Conservation (phyloP, 1,284 basidiomycete genomes). For the Phlebopus sp. region DNA sequence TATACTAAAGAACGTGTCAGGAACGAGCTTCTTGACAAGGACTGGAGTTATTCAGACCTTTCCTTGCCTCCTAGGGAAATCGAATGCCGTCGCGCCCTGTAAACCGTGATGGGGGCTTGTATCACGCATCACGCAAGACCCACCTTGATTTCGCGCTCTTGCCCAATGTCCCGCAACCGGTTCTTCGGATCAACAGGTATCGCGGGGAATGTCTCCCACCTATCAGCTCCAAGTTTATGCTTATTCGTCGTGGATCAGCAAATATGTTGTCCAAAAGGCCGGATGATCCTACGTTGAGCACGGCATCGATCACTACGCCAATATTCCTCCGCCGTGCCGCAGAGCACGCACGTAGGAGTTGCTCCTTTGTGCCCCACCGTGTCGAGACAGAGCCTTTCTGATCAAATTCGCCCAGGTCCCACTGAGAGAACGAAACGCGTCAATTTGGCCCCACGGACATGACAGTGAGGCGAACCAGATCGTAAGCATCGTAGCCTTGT, state of each 20-base stretch:
- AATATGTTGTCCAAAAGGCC: constrained; percentile 1
- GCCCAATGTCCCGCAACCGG: constrained; percentile 56
- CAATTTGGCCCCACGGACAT: background rate
- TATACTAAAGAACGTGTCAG: constrained; percentile 49
- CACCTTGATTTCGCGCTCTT: constrained; percentile 71
- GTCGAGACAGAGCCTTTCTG: constrained; percentile 80
- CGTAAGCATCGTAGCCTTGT: constrained; percentile 79
- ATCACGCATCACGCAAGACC: constrained; percentile 8
- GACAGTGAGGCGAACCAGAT: constrained; percentile 50
- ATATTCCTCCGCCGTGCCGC: constrained; percentile 57
- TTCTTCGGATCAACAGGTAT: constrained; percentile 71
- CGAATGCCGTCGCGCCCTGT: constrained; percentile 85
- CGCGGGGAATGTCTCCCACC: constrained; percentile 71
- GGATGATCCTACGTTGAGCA: constrained; percentile 60
- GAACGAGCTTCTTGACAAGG: background rate
- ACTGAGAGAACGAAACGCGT: constrained; percentile 41
- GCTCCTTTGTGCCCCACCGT: constrained; percentile 89
- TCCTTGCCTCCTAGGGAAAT: constrained; percentile 74
- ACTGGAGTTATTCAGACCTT: constrained; percentile 48
- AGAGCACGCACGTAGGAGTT: constrained; percentile 69
- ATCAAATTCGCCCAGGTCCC: constrained; percentile 92
- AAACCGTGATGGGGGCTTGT: constrained; percentile 5
- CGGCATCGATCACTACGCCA: constrained; percentile 72
- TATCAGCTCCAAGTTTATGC: constrained; percentile 86
- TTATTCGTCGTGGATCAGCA: constrained; percentile 28